A percentile compares a stretch with the other conserved stretches of the same genome.
phyloP scores from a whole-genome alignment of 768 basidiomycete species.

The Sporobolomyces pararoseus region DNA sequence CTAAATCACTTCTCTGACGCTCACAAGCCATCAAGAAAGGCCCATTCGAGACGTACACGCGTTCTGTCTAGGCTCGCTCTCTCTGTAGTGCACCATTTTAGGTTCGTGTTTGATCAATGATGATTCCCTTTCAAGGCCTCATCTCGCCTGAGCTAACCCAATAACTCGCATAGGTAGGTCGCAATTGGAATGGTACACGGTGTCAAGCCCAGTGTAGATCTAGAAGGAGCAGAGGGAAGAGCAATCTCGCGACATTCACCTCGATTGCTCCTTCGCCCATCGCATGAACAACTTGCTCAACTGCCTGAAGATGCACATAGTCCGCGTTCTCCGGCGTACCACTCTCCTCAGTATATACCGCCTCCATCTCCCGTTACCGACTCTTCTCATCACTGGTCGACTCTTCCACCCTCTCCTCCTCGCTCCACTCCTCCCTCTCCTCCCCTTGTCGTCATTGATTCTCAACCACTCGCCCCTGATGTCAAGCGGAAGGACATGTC shows the following conservation, averaged over 20 bases:
- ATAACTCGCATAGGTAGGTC: background rate
- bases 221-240: slow-evolving; percentile 11
- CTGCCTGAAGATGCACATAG: background rate
- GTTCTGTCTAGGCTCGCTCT: no score
- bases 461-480: background rate
- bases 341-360: slow-evolving; percentile 14
- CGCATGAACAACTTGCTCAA: slow-evolving; percentile 5
- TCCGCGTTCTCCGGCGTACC: slow-evolving; percentile 2
- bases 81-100: no score
- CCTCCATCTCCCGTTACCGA: slow-evolving; percentile 8
- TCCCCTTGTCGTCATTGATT: slow-evolving; percentile 18
- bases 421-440: slow-evolving; percentile 14
- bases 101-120: no score
- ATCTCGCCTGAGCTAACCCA: no score
- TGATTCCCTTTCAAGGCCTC: no score
- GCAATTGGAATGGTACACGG: slow-evolving; percentile 8
- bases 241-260: slow-evolving; percentile 20
- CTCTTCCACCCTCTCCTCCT: slow-evolving; percentile 25
- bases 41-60: no score
- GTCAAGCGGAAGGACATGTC: background rate
- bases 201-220: slow-evolving; percentile 16
- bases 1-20: no score
- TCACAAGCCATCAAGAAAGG: no score
- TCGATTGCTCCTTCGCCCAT: background rate
- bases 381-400: slow-evolving; percentile 21